Conservation (phyloP, 805 yeast genomes). For the Kazachstania psychrophila region DNA sequence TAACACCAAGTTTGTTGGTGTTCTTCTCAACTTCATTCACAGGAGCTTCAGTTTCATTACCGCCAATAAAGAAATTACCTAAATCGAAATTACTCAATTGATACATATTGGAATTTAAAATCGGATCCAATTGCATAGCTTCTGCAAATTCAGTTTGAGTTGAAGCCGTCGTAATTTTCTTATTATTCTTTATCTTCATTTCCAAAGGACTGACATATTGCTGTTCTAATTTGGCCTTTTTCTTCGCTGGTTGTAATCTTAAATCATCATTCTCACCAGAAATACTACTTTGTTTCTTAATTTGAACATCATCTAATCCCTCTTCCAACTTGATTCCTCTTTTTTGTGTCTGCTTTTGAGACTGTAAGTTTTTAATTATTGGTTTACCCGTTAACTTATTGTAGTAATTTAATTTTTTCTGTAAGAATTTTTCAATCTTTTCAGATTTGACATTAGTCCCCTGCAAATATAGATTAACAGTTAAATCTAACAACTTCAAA, state of each 20-base stretch:
- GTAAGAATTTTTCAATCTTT: constrained; percentile 24
- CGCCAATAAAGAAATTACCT: constrained; percentile 8
- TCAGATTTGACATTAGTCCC: constrained; percentile 33
- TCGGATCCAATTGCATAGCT: constrained; percentile 28
- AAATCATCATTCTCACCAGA: background rate
- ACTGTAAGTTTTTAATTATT: constrained; percentile 5
- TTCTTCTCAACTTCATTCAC: background rate
- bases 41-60: background rate
- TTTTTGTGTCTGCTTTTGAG: constrained; percentile 7
- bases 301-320: background rate
- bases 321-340: constrained; percentile 12
- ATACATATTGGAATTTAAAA: constrained; percentile 17
- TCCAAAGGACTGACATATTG: background rate
- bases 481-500: constrained; percentile 45
- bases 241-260: constrained; percentile 9
- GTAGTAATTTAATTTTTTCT: constrained; percentile 22
- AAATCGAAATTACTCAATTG: constrained; percentile 19
- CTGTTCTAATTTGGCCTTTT: constrained; percentile 12
- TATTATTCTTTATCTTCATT: background rate
- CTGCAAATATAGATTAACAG: constrained; percentile 55
- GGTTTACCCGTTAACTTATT: constrained; percentile 23
- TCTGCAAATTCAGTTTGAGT: constrained; percentile 22
- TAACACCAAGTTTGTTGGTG: background rate
- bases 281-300: background rate
- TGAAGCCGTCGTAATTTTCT: background rate